Evolutionary conservation across 2,329 filamentous ascomycete genomes (phyloP).

Genomic region (Colletotrichum destructivum): DNA sequence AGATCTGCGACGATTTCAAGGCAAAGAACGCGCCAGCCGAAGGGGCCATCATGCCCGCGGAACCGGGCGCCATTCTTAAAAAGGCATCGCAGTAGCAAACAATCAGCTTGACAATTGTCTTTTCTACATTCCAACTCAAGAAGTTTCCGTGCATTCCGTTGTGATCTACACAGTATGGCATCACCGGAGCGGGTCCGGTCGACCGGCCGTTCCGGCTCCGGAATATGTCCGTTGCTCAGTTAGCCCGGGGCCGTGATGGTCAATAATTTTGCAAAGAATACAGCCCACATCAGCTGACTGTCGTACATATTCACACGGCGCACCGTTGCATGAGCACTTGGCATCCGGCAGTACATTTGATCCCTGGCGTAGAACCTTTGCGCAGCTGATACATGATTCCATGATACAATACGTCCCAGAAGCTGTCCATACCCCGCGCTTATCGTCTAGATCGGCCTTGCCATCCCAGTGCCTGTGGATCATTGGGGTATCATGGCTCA

Average conservation of each 20-base stretch:
- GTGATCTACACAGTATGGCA: too few relatives aligned
- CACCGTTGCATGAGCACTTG: too few relatives aligned
- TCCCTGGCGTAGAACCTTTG: not conserved
- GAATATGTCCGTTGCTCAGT: not conserved
- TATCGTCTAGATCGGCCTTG: conserved; percentile 11
- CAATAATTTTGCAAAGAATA: too few relatives aligned
- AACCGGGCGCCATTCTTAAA: conserved; percentile 66
- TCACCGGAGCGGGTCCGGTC: too few relatives aligned
- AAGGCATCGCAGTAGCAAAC: conserved; percentile 44
- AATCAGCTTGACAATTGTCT: not conserved
- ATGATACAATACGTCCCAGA: not conserved
- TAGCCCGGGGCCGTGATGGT: too few relatives aligned
- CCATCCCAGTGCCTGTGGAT: not conserved
- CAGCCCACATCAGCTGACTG: too few relatives aligned
- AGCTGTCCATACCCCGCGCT: not conserved
- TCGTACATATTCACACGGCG: too few relatives aligned
- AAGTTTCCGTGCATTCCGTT: too few relatives aligned
- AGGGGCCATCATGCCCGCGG: conserved; percentile 74
- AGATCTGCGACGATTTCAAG: conserved; percentile 83
- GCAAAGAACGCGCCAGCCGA: conserved; percentile 70
- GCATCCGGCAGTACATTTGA: not conserved
- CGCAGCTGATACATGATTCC: not conserved
- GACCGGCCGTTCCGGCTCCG: not conserved
- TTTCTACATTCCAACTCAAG: too few relatives aligned
- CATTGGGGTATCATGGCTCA: conserved; percentile 1